Percentiles rank a stretch among this genome's conserved stretches.
These are phyloP conservation scores for Cucurbita moschata DNA, from an alignment of 306 rosid species.

Conservation along the genomic window DNA sequence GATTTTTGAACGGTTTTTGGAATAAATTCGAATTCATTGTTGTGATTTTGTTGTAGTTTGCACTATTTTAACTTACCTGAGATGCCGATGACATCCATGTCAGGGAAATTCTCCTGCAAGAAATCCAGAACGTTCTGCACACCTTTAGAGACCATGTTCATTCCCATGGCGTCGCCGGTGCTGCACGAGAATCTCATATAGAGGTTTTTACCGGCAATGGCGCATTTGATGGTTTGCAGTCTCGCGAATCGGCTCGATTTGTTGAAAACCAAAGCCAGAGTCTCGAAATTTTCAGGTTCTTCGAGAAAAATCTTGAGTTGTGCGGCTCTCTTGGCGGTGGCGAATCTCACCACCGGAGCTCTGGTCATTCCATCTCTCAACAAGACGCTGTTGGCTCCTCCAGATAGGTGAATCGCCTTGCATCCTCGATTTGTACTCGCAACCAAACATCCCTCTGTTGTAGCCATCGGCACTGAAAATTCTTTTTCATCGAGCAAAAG, in stretches of 20 bases:
- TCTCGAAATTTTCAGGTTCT: constrained; percentile 44
- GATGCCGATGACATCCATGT: constrained; percentile 88
- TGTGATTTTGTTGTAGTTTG: too few relatives aligned
- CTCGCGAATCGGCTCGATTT: constrained; percentile 80
- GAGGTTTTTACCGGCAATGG: constrained; percentile 65
- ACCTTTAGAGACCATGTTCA: constrained; percentile 95
- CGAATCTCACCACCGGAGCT: constrained; percentile 75
- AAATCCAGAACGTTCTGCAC: constrained; percentile 66
- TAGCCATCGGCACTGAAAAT: constrained; percentile 78
- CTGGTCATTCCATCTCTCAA: constrained; percentile 75
- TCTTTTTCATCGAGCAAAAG: constrained; percentile 53
- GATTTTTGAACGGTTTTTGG: neutral
- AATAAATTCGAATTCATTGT: neutral
- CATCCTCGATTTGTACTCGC: constrained; percentile 88
- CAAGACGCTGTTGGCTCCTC: constrained; percentile 57
- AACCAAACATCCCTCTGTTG: constrained; percentile 75
- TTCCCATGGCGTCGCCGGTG: constrained; percentile 97
- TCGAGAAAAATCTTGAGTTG: constrained; percentile 60
- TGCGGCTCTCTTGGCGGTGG: constrained; percentile 53
- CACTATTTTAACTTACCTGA: constrained; percentile 31
- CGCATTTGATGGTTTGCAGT: constrained; percentile 40
- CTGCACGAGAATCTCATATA: constrained; percentile 62
- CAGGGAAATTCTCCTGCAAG: constrained; percentile 59
- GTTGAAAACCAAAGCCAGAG: constrained; percentile 52
- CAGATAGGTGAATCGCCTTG: constrained; percentile 64